These are phyloP conservation scores for Citrus inodora DNA, from an alignment of 345 rosid genomes.

Conservation along the genomic window DNA sequence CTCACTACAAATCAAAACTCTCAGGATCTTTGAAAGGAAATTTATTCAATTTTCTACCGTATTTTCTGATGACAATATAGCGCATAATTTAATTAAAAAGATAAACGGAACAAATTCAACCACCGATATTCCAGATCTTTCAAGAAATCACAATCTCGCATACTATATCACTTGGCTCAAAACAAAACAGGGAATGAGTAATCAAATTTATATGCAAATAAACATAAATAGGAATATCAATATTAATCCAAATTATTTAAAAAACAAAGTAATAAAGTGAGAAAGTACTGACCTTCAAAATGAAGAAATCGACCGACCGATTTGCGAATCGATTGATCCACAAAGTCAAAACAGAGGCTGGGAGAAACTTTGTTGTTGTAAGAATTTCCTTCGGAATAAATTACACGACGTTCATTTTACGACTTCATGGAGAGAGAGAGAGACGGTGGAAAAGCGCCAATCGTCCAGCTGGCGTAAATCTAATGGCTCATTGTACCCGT, in stretches of 20 bases:
- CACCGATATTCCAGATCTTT: conserved; percentile 26
- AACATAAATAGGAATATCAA: neutral
- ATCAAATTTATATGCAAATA: neutral
- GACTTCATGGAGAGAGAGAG: neutral
- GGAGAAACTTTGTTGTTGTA: neutral
- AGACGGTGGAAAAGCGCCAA: neutral
- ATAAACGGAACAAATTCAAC: neutral
- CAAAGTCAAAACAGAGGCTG: conserved; percentile 6
- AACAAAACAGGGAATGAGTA: neutral
- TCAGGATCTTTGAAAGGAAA: neutral
- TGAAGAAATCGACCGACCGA: conserved; percentile 18
- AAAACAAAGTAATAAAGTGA: neutral
- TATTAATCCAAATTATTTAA: neutral
- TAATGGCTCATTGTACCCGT: neutral
- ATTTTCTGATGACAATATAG: neutral
- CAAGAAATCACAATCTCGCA: conserved; percentile 16
- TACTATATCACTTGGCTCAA: neutral
- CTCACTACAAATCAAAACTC: neutral
- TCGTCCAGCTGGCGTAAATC: conserved; percentile 9
- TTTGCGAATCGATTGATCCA: conserved; percentile 16
- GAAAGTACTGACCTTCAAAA: conserved; percentile 20
- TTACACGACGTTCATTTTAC: neutral
- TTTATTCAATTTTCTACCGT: neutral
- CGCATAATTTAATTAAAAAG: neutral
- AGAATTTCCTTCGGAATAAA: neutral